Conservation (phyloP, 208 protist species). For the Entamoeba invadens region DNA sequence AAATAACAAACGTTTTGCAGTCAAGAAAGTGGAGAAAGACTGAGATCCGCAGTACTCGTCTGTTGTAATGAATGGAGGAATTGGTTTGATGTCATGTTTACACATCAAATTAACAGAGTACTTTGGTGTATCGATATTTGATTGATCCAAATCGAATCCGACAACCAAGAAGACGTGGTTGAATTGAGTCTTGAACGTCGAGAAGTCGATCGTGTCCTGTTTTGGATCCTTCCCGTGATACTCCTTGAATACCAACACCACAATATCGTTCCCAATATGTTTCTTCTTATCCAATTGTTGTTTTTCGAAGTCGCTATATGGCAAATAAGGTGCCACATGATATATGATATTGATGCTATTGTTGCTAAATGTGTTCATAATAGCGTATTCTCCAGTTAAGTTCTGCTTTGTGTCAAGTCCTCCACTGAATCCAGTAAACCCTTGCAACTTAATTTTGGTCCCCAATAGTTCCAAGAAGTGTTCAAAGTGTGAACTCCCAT, state of each 20-base stretch:
- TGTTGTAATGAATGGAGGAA: neutral
- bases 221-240: neutral
- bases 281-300: neutral
- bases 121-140: neutral
- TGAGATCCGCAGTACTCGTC: neutral
- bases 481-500: neutral
- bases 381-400: neutral
- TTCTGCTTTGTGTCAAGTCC: neutral
- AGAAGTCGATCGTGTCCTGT: neutral
- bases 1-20: too few species aligned
- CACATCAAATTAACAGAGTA: neutral
- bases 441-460: neutral
- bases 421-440: neutral
- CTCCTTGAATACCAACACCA: neutral
- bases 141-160: neutral
- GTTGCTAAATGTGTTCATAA: neutral
- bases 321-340: neutral
- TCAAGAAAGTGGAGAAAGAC: neutral
- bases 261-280: conserved; percentile 1
- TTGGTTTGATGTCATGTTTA: neutral
- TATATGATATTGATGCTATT: neutral
- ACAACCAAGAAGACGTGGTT: neutral
- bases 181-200: neutral
- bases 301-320: neutral
- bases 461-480: neutral